Evolutionary conservation across 805 yeast genomes (phyloP), one percentile per base, ranked within the genome.

Genomic region (Ogataea henricii): DNA sequence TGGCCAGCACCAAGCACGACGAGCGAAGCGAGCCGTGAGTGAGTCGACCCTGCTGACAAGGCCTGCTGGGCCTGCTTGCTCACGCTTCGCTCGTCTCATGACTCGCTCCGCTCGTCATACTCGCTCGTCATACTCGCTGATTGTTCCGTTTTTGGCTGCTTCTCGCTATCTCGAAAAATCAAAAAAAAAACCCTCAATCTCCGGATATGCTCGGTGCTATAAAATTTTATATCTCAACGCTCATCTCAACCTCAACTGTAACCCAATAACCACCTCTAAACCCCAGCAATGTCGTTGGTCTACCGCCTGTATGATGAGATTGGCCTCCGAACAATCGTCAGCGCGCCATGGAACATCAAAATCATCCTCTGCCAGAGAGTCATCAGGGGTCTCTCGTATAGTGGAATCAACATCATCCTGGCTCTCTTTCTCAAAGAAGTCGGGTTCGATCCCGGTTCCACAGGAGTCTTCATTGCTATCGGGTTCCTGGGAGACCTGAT

Each of bases 401-500:
- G 75, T 23, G 74, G 69, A 3, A 63, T 69, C 4, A 63, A 72
- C 12, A 58, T 72, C 38, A 65, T 71, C 17, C 51, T 79, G 36
- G 81, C 76, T 2, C 59, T 74, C 36, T 79, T 68, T 52, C 65
- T 80, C 54, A 68, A 68, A 30, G 67, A 68, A 32, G 59, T 72
- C 12, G 75, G 73, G 3, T 63, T 78, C 18, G 52, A 61, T 9
- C 80, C 76, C 44, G 59, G 64, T n/a, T 46, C 57, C 39, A 75
- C 76, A 12, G 85, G 85, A 1, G 34, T 73, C 13, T 74, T 78
- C 49, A 70, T 79, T 71, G 70, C 83, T 0, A 43, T 71, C 9
- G 76, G 79, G 2, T 66, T 76, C 47, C 52, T 73, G 10, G 85
- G 85, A 2, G 85, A 80, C 58, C 67, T 80, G 39, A 54, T 76